phyloP scores from a whole-genome alignment of 768 basidiomycete genomes.

The Floccularia luteovirens region DNA sequence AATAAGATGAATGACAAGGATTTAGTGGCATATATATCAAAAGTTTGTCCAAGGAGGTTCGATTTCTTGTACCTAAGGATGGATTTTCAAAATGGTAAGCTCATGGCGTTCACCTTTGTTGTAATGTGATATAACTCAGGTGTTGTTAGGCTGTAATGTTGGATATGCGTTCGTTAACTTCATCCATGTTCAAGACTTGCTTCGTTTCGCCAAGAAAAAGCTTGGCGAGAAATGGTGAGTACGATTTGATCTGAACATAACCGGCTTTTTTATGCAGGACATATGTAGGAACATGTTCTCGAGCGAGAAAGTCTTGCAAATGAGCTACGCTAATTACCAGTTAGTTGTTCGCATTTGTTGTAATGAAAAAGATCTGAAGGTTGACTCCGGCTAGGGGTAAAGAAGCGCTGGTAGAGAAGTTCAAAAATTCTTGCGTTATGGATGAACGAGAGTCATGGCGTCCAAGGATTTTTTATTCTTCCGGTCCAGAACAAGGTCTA shows the following conservation, averaged over 20 bases:
- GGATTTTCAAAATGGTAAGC: slow-evolving; percentile 75
- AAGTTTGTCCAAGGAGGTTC: slow-evolving; percentile 67
- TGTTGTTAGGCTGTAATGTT: slow-evolving; percentile 59
- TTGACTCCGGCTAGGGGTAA: slow-evolving; percentile 54
- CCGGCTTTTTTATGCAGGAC: slow-evolving; percentile 2
- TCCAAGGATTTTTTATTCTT: slow-evolving; percentile 79
- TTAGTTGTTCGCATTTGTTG: slow-evolving; percentile 26
- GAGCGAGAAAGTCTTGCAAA: slow-evolving; percentile 84
- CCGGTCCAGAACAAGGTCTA: slow-evolving; percentile 64
- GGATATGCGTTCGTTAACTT: slow-evolving; percentile 91
- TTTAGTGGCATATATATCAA: slow-evolving; percentile 55
- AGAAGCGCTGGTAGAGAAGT: slow-evolving; percentile 85
- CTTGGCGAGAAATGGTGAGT: slow-evolving; percentile 78
- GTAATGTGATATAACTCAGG: background rate
- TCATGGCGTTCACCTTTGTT: slow-evolving; percentile 2
- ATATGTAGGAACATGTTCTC: slow-evolving; percentile 79
- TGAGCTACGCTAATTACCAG: slow-evolving; percentile 93
- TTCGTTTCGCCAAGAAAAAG: slow-evolving; percentile 64
- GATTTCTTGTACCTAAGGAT: slow-evolving; percentile 87
- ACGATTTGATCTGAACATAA: background rate
- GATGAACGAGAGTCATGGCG: slow-evolving; percentile 79
- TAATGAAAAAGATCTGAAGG: background rate
- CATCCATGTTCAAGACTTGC: slow-evolving; percentile 67
- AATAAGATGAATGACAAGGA: slow-evolving; percentile 86
- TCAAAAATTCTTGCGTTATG: slow-evolving; percentile 88